Conservation (phyloP, 2,329 filamentous ascomycete species). For the Hymenoscyphus albidus region DNA sequence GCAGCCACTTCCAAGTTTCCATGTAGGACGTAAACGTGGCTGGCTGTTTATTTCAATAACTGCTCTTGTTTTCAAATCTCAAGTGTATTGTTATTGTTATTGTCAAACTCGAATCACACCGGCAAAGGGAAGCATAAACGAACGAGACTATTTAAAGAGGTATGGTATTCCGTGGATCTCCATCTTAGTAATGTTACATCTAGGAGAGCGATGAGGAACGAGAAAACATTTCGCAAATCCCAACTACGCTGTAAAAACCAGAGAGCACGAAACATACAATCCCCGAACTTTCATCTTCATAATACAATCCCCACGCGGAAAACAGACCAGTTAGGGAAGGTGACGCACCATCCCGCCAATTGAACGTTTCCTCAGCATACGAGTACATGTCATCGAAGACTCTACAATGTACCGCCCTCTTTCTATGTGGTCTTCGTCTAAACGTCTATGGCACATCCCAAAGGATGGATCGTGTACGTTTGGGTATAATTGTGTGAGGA, state of each 20-base stretch:
- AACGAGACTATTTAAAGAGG: not conserved
- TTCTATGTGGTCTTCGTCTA: conserved; percentile 14
- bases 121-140: not conserved
- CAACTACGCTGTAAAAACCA: conserved; percentile 2
- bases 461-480: conserved; percentile 11
- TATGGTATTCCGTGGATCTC: conserved; percentile 7
- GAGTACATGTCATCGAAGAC: not conserved
- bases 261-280: conserved; percentile 8
- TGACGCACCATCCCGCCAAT: not conserved
- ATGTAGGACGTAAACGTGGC: not conserved
- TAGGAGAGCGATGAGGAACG: conserved; percentile 6
- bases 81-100: not conserved
- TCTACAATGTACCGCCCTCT: conserved; percentile 7
- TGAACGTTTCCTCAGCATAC: not conserved
- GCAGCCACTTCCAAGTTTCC: not conserved
- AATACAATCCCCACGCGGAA: not conserved
- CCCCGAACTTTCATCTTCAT: not conserved
- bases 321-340: not conserved
- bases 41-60: not conserved
- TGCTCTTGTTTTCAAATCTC: not conserved
- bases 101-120: not conserved
- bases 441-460: conserved; percentile 13
- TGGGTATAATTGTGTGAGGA: conserved; percentile 8
- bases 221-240: conserved; percentile 2
- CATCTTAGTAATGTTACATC: conserved; percentile 16